Conservation (phyloP, 441 rosid species). For the Adansonia rubrostipa region DNA sequence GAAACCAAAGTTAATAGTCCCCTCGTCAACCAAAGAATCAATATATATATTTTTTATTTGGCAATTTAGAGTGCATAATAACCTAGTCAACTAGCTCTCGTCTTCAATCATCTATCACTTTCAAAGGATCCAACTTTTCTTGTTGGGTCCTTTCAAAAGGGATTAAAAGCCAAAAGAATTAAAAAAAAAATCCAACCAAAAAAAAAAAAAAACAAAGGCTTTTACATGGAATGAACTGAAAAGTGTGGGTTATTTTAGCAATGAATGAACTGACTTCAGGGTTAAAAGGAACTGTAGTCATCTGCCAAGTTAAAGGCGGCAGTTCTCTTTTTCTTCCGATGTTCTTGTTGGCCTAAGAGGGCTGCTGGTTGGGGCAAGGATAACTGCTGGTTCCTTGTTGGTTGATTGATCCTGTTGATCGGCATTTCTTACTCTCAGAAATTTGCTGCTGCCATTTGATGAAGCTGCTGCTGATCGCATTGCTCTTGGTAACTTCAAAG, state of each 20-base stretch:
- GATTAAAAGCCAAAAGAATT: background rate
- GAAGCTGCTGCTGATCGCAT: slow-evolving; percentile 56
- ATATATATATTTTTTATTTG: too few relatives aligned
- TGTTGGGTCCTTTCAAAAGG: background rate
- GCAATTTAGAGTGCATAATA: too few relatives aligned
- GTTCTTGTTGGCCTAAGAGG: slow-evolving; percentile 52
- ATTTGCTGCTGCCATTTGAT: slow-evolving; percentile 57
- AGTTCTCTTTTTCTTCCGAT: slow-evolving; percentile 83
- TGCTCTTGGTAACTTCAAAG: slow-evolving; percentile 78
- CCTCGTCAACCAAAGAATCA: too few relatives aligned
- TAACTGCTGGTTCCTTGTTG: slow-evolving; percentile 41
- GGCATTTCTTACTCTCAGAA: slow-evolving; percentile 79
- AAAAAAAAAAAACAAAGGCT: too few relatives aligned
- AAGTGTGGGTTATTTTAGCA: background rate
- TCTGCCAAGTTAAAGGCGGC: slow-evolving; percentile 37
- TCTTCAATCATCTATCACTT: background rate
- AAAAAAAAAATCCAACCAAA: background rate
- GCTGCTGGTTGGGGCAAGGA: slow-evolving; percentile 41
- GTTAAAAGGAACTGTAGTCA: background rate
- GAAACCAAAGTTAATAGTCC: too few relatives aligned
- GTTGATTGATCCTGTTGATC: slow-evolving; percentile 47
- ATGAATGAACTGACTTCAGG: background rate
- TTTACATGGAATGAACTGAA: background rate
- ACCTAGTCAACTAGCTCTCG: background rate
- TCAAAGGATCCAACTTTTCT: background rate